Conservation (phyloP, 2,329 filamentous ascomycete genomes). For the Neocucurbitaria cava region DNA sequence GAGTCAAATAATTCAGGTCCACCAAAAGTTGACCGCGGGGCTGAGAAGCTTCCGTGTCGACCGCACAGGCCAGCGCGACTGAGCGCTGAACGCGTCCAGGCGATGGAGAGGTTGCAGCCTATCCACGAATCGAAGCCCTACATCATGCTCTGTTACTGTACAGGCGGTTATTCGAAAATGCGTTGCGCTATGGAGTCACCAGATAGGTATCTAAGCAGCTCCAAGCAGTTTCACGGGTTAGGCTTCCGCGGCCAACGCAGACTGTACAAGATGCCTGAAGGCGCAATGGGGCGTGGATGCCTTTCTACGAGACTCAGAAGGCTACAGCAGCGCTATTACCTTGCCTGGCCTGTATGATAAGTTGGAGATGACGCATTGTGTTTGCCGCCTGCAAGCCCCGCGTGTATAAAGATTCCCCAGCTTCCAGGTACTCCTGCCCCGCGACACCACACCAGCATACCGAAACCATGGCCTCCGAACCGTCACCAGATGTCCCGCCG, state of each 20-base stretch:
- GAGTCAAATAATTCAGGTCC: constrained; percentile 35
- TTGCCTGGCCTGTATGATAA: not conserved
- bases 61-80: constrained; percentile 27
- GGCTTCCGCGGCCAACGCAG: too few relatives aligned
- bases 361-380: constrained; percentile 7
- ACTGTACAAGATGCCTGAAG: too few relatives aligned
- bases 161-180: not conserved
- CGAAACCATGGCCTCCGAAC: constrained; percentile 35
- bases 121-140: not conserved
- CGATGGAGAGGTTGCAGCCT: not conserved
- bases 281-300: too few relatives aligned
- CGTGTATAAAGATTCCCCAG: constrained; percentile 14
- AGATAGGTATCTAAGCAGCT: too few relatives aligned
- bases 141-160: not conserved
- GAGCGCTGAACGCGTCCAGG: not conserved
- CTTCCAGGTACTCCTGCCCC: constrained; percentile 8
- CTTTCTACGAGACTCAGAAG: too few relatives aligned
- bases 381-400: constrained; percentile 25
- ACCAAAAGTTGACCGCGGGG: constrained; percentile 32
- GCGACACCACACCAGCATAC: constrained; percentile 15
- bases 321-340: not conserved
- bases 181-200: not conserved
- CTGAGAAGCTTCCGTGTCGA: constrained; percentile 11
- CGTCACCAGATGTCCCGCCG: constrained; percentile 40
- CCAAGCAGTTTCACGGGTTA: too few relatives aligned